Conservation (phyloP, 768 basidiomycete species). For the Leccinellum albellum region DNA sequence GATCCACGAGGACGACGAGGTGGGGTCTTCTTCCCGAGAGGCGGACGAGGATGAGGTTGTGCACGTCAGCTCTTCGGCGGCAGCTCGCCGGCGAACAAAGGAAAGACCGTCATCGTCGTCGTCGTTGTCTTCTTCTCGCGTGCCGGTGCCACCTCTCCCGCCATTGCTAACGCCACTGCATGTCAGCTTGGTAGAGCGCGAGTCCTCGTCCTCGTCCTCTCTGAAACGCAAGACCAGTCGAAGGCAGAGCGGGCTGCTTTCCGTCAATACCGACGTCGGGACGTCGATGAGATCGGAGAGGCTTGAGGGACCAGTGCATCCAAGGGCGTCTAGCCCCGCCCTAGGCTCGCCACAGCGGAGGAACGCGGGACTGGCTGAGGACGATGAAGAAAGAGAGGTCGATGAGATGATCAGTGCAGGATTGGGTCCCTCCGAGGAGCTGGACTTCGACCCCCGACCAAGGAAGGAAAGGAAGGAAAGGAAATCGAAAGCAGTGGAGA, state of each 20-base stretch:
- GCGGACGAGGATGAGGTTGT: conserved; percentile 41
- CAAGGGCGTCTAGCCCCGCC: conserved; percentile 62
- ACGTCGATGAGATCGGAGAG: conserved; percentile 25
- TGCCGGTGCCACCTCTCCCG: conserved; percentile 45
- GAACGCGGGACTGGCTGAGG: conserved; percentile 52
- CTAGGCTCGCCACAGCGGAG: conserved; percentile 59
- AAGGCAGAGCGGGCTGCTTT: conserved; percentile 54
- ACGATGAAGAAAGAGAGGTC: conserved; percentile 52
- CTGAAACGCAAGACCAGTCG: conserved; percentile 25
- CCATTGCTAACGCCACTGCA: conserved; percentile 33
- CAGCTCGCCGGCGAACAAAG: conserved; percentile 42
- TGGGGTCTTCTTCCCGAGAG: conserved; percentile 34
- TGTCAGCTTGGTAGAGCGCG: conserved; percentile 32
- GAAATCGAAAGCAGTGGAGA: conserved; percentile 19
- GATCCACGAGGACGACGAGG: conserved; percentile 67
- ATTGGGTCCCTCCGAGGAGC: conserved; percentile 13
- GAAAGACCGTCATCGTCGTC: conserved; percentile 36
- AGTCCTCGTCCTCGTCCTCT: conserved; percentile 21
- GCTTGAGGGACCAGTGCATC: conserved; percentile 37
- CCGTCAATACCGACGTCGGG: conserved; percentile 32
- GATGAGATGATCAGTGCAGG: conserved; percentile 22
- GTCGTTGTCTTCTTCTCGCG: conserved; percentile 34
- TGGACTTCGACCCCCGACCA: conserved; percentile 14
- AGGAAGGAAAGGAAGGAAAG: conserved; percentile 46
- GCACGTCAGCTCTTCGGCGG: conserved; percentile 34